Evolutionary conservation across 768 basidiomycete genomes (phyloP).

Genomic region (Boletellus ananas): DNA sequence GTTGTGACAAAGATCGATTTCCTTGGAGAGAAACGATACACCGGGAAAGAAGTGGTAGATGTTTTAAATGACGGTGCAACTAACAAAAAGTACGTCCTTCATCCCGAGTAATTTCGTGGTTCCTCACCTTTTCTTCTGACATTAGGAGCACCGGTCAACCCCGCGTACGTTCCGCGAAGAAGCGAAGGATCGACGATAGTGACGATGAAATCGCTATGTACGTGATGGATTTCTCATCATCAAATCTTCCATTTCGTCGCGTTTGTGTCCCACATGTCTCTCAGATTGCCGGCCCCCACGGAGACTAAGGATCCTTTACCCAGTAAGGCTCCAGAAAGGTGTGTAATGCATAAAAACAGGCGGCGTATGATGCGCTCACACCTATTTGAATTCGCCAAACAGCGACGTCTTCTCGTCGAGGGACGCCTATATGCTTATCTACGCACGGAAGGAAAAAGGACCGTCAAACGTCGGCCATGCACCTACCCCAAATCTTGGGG

Average conservation of each 20-base stretch:
- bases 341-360: conserved; percentile 75
- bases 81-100: conserved; percentile 27
- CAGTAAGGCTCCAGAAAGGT: conserved; percentile 51
- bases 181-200: conserved; percentile 54
- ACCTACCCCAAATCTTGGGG: conserved; percentile 13
- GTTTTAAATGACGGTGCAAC: conserved; percentile 21
- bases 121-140: conserved; percentile 2
- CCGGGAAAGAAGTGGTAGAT: conserved; percentile 29
- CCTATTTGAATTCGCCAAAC: conserved; percentile 19
- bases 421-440: conserved; percentile 96
- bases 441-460: conserved; percentile 47
- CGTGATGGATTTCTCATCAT: conserved; percentile 18
- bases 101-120: background rate
- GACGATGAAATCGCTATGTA: conserved; percentile 46
- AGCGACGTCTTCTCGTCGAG: conserved; percentile 61
- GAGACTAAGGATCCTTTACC: conserved; percentile 24
- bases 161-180: conserved; percentile 42
- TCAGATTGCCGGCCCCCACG: conserved; percentile 19
- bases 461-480: conserved; percentile 12
- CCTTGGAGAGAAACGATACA: conserved; percentile 44
- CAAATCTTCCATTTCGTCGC: conserved; percentile 19
- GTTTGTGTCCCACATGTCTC: conserved; percentile 5
- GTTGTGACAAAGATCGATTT: conserved; percentile 60
- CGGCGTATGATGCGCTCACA: conserved; percentile 23
- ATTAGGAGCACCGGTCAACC: conserved; percentile 27